Evolutionary conservation across 768 basidiomycete genomes (phyloP), one percentile per base, ranked within the genome.

Genomic region (Mycena rebaudengoi): DNA sequence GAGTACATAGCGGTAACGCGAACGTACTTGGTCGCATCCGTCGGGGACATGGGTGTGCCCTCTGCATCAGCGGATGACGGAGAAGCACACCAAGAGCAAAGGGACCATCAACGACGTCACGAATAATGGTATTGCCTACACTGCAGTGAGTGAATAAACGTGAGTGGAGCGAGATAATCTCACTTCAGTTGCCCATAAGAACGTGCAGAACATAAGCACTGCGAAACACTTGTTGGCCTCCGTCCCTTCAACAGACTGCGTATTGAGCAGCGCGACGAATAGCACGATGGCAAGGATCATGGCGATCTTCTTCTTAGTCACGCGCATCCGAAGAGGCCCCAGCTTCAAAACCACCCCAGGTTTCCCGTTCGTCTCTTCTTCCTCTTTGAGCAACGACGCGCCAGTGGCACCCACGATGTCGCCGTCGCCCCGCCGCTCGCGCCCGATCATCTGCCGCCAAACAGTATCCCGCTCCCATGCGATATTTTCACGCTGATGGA

Each of bases 391-490:
- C 18, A 88, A 74, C 14, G 79, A 79, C 1, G 79, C 86, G 10
- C 87, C 88, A 16, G 81, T 67, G 28, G 74, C 66, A 49, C 78
- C 80, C 7, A 62, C 55, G 0, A 48, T 51, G 63, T 70, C 40
- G 62, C 70, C 67, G 50, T 88, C 87, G 18, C 94, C 92, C 5
- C 88, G 84, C 28, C 94, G 85, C 69, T 94, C 92, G 39, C 88
- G 86, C 3, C 88, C 90, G 62, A 98, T 92, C 95, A 98, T 96
- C 75, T 94, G 91, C 25, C 95, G 85, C 98, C 98, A 99, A 13
- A 99, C 91, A 1, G 98, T 99, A 72, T 99, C 96, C 30, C 98
- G 87, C 72, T 99, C 97, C 89, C 96, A 97, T 4, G 97, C 96
- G 65, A 97, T 92, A 73, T 95, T 91, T 76, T 98, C 96, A 20